Percentiles rank a stretch among this genome's conserved stretches.
phyloP scores from a whole-genome alignment of 306 rosid genomes.

The Carpinus viminea region DNA sequence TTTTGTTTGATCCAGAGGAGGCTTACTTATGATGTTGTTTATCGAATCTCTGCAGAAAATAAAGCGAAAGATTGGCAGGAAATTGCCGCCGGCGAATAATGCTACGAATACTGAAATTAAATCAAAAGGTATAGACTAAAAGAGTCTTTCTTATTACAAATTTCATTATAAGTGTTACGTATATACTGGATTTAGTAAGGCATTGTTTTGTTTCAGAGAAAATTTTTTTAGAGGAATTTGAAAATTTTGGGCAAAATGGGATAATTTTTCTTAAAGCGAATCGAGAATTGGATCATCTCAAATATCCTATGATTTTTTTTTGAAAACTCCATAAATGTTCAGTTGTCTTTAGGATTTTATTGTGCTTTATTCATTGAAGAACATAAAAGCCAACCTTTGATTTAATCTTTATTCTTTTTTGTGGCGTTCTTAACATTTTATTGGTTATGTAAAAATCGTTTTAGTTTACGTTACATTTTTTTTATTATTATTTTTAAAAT shows the following conservation, averaged over 20 bases:
- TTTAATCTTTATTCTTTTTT: too few relatives aligned
- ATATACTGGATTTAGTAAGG: background rate
- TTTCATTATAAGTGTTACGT: background rate
- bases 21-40: conserved; percentile 1
- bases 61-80: conserved; percentile 81
- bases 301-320: too few relatives aligned
- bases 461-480: background rate
- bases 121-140: conserved; percentile 58
- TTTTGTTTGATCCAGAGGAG: background rate
- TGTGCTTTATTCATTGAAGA: too few relatives aligned
- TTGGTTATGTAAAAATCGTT: too few relatives aligned
- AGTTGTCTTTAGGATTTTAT: too few relatives aligned
- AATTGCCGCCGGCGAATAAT: conserved; percentile 82
- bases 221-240: background rate
- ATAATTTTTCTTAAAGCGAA: background rate
- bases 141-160: background rate
- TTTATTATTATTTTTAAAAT: too few relatives aligned
- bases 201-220: background rate
- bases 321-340: too few relatives aligned
- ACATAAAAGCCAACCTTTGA: too few relatives aligned
- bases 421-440: too few relatives aligned
- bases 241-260: background rate
- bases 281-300: too few relatives aligned
- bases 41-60: conserved; percentile 54
- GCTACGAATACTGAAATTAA: conserved; percentile 78